Percentiles rank a stretch among this genome's conserved stretches.
Evolutionary conservation across 495 filamentous ascomycete species (phyloP).

Genomic region (Penicillium angulare): DNA sequence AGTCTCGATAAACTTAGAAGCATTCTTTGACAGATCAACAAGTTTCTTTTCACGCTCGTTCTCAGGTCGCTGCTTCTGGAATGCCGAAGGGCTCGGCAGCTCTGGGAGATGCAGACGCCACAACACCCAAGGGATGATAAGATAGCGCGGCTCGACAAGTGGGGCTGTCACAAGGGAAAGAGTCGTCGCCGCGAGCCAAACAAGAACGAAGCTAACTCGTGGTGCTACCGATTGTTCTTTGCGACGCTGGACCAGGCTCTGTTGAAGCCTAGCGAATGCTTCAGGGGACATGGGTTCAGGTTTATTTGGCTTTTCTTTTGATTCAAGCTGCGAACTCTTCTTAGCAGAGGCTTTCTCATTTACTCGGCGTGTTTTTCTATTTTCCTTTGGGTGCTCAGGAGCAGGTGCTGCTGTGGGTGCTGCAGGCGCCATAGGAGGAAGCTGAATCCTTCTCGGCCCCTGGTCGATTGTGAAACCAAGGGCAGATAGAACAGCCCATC

Average conservation of each 20-base stretch:
- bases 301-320: slow-evolving; percentile 5
- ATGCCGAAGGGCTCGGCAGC: slow-evolving; percentile 32
- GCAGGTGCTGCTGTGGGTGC: slow-evolving; percentile 2
- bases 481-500: slow-evolving; percentile 59
- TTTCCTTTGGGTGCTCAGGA: slow-evolving; percentile 20
- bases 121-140: slow-evolving; percentile 92
- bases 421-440: slow-evolving; percentile 16
- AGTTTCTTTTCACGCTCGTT: slow-evolving; percentile 26
- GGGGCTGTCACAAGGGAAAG: slow-evolving; percentile 83
- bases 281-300: slow-evolving; percentile 30
- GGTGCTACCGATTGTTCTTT: slow-evolving; percentile 29
- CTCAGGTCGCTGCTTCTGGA: slow-evolving; percentile 19
- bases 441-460: slow-evolving; percentile 21
- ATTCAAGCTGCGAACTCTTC: background rate
- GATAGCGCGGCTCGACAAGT: slow-evolving; percentile 91
- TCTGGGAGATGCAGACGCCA: slow-evolving; percentile 79
- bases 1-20: slow-evolving; percentile 66
- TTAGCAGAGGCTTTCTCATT: slow-evolving; percentile 30
- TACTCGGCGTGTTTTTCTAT: slow-evolving; percentile 22
- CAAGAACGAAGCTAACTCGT: slow-evolving; percentile 54
- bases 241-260: slow-evolving; percentile 35
- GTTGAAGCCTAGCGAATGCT: slow-evolving; percentile 32
- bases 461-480: slow-evolving; percentile 40
- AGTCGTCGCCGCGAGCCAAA: slow-evolving; percentile 70
- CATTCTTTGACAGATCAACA: slow-evolving; percentile 30